Conservation (phyloP, 192 early-diverging fungal genomes). For the Coemansia sp. region DNA sequence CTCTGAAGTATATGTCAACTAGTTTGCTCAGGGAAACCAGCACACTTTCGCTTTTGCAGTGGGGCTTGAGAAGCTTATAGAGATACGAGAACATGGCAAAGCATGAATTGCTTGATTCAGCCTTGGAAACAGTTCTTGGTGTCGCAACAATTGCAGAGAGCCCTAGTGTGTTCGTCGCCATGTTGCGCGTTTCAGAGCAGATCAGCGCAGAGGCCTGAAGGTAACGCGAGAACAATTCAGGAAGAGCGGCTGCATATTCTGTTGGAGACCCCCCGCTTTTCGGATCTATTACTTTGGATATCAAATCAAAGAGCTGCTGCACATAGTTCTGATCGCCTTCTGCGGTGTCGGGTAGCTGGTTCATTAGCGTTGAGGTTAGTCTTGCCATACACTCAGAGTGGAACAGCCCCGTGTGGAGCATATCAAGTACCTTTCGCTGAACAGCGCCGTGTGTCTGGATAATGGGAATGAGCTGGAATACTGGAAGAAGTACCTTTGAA, state of each 20-base stretch:
- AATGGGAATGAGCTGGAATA: slow-evolving; percentile 17
- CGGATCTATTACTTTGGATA: slow-evolving; percentile 10
- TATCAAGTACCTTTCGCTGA: slow-evolving; percentile 20
- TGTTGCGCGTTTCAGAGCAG: slow-evolving; percentile 34
- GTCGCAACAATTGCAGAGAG: slow-evolving; percentile 32
- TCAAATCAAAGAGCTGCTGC: slow-evolving; percentile 13
- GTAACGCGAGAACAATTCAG: slow-evolving; percentile 30
- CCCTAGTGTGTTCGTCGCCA: slow-evolving; percentile 30
- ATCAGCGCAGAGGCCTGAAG: slow-evolving; percentile 36
- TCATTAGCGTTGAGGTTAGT: slow-evolving; percentile 14
- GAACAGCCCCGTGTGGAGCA: slow-evolving; percentile 39
- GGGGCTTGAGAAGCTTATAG: slow-evolving; percentile 16
- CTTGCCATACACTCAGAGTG: slow-evolving; percentile 30
- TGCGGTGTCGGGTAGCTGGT: slow-evolving; percentile 1
- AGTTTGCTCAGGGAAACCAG: slow-evolving; percentile 29
- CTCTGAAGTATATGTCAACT: slow-evolving; percentile 31
- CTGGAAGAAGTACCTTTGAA: slow-evolving; percentile 21
- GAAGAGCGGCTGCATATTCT: slow-evolving; percentile 27
- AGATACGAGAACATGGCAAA: slow-evolving; percentile 37
- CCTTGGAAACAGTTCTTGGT: slow-evolving; percentile 17
- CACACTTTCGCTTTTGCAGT: slow-evolving; percentile 9
- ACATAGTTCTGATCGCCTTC: slow-evolving; percentile 24
- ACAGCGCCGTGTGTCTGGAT: background rate
- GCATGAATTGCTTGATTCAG: slow-evolving; percentile 23
- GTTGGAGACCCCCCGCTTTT: slow-evolving; percentile 9